Base-by-base conservation (phyloP, 441 rosid species). In the Isatis lusitanica region DNA sequence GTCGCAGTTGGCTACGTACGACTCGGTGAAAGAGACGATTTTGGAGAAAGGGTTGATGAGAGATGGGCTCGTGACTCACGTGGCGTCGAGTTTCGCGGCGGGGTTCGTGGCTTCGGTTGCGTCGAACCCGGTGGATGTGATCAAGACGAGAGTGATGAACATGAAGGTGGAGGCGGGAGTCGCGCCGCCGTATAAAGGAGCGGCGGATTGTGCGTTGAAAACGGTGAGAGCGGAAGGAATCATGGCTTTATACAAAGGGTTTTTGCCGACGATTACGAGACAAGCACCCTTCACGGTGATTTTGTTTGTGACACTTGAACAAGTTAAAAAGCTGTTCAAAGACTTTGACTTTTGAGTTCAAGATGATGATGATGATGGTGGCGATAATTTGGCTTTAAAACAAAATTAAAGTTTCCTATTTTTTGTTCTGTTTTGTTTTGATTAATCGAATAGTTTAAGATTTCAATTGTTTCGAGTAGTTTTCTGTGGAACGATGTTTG, bases 231-330 rank as follows among this genome's bases (percentile, higher is more conserved):
- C 90, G 3, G 97, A 88, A 79, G 97, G 95, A 10, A 13, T 81
- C 0, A 70, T 78, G 91, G 89, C 95, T 0, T 84, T 92, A 1
- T 92, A 88, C 38, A 92, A 92, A 64, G 95, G 95, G 0, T 92
- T 92, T 74, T 71, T 88, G 4, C 95, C 97, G 8, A 92, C 95
- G 7, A 83, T 92, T 16, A 87, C 89, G 1, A 85, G 95, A 80
- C 95, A 91, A 71, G 97, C 93, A 0, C 93, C 97, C 38, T 91
- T 89, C n/a, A 91, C 97, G 26, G 90, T 91, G 56, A 88, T 91
- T 35, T 33, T 91, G 56, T 91, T 92, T 44, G 95, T 91, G 21
- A 91, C 97, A 9, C 88, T 91, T 6, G 95, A 91, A 73, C 95
- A 91, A 68, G 87, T 85, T 4, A 80, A 87, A 51, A 88, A 82